Evolutionary conservation across 805 yeast genomes (phyloP), one percentile per base, ranked within the genome.

Genomic region (Ogataea parapolymorpha): DNA sequence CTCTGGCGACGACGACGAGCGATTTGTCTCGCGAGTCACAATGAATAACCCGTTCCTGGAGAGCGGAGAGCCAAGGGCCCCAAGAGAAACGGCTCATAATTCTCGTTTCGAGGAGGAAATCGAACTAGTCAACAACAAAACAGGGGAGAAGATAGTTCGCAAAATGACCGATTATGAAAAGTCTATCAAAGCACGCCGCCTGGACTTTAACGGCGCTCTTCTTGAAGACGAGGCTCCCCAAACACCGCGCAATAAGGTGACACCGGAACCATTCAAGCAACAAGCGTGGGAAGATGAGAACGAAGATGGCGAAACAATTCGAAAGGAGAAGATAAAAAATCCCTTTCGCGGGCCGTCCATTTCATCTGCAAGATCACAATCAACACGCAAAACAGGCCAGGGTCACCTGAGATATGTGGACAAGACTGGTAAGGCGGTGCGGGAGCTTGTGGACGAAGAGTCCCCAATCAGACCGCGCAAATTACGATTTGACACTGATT

Each of bases 61-160:
- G 11, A 26, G 26, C 12, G 36, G 27, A 4, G 38, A 26, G 20
- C 11, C 5, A 16, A 13, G 24, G 18, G 22, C 4, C 18, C 16
- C 17, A 25, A 12, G 16, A n/a, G 25, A n/a, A 6, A 20, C 26
- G 9, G 41, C 37, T 9, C 48, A 45, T 24, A 36, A 39, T 16
- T 45, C 54, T 7, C 43, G 58, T 29, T 68, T 62, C 43, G 65
- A 63, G 15, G 56, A 65, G 12, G 68, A 66, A 35, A 56, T 67
- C 37, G 76, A 72, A 45, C 53, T 63, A 44, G 49, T 70, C 24
- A 65, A 71, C 52, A 65, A 61, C 42, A 65, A 63, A 37, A 70
- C 74, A 0, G 77, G 76, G 2, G 59, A 69, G 41, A 60, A 59
- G 20, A 52, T 59, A 6, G 51, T 59, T 8, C 51, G 55, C 34